Evolutionary conservation across 768 basidiomycete species (phyloP).

Genomic region (Boletus vermiculosoides): DNA sequence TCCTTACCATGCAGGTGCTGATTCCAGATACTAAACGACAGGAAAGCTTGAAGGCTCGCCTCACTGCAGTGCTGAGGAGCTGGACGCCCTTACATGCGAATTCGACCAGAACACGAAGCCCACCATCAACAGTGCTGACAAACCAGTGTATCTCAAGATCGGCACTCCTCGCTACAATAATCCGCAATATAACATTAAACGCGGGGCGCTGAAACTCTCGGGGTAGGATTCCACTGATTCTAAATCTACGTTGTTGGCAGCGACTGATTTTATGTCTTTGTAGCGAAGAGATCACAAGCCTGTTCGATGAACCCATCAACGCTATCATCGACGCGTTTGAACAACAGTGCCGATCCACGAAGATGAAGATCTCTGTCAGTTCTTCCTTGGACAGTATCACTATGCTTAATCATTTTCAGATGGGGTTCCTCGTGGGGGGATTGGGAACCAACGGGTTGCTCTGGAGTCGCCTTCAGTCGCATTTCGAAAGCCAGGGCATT

Average conservation of each 20-base stretch:
- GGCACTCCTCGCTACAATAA: constrained; percentile 3
- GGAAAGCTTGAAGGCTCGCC: constrained; percentile 6
- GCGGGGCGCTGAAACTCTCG: constrained; percentile 5
- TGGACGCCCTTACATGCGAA: background rate
- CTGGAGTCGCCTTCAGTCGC: constrained; percentile 2
- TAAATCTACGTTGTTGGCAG: background rate
- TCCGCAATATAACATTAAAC: background rate
- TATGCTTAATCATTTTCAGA: background rate
- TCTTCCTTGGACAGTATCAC: background rate
- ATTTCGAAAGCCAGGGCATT: constrained; percentile 2
- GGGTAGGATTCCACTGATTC: background rate
- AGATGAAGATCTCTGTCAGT: constrained; percentile 2
- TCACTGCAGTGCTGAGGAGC: background rate
- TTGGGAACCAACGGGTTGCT: constrained; percentile 5
- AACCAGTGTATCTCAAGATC: constrained; percentile 1
- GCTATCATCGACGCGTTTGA: constrained; percentile 15
- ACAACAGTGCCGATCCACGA: background rate
- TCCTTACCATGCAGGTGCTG: background rate
- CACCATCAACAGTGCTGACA: background rate
- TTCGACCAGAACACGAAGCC: constrained; percentile 11
- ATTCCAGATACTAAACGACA: background rate
- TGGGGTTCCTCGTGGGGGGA: constrained; percentile 13
- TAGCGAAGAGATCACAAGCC: constrained; percentile 3
- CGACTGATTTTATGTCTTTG: background rate
- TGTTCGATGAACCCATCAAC: constrained; percentile 8